Conservation (phyloP, 176 grass and related monocot genomes). For the Phoenix dactylifera region DNA sequence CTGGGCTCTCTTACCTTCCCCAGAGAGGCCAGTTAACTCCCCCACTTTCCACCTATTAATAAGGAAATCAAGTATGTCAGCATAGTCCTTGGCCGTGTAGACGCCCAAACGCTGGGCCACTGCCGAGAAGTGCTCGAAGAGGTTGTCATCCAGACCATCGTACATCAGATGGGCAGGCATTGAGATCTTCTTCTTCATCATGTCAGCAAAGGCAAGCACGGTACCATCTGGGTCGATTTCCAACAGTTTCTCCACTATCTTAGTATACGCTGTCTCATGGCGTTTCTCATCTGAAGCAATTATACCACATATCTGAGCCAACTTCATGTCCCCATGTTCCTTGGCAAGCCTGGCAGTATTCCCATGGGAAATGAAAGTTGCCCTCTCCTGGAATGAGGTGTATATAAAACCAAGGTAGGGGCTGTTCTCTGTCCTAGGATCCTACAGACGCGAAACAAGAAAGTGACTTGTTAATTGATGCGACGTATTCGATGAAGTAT, state of each 20-base stretch:
- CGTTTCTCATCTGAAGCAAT: conserved; percentile 92
- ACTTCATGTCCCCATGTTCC: conserved; percentile 75
- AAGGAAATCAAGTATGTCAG: conserved; percentile 90
- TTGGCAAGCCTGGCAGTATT: conserved; percentile 88
- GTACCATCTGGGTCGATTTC: conserved; percentile 83
- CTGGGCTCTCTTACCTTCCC: conserved; percentile 62
- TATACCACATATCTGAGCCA: conserved; percentile 85
- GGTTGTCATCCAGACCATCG: conserved; percentile 63
- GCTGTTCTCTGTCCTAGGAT: conserved; percentile 96
- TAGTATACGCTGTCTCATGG: conserved; percentile 89
- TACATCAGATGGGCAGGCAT: conserved; percentile 98
- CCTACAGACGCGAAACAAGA: conserved; percentile 30
- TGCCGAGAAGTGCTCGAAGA: conserved; percentile 88
- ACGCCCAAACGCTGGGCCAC: conserved; percentile 75
- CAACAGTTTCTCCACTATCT: conserved; percentile 93
- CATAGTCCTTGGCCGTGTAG: conserved; percentile 88
- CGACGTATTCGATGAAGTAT: no score
- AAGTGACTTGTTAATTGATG: not conserved
- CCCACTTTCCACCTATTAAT: conserved; percentile 75
- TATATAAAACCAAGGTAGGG: conserved; percentile 96
- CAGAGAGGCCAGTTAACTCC: conserved; percentile 48
- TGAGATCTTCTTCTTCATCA: conserved; percentile 98
- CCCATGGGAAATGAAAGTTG: conserved; percentile 91
- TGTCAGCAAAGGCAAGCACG: conserved; percentile 62
- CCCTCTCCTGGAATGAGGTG: conserved; percentile 92